A percentile compares a stretch with the other conserved stretches of the same genome.
These are phyloP conservation scores for Carallia brachiata DNA, from an alignment of 345 rosid genomes.

Conservation along the genomic window DNA sequence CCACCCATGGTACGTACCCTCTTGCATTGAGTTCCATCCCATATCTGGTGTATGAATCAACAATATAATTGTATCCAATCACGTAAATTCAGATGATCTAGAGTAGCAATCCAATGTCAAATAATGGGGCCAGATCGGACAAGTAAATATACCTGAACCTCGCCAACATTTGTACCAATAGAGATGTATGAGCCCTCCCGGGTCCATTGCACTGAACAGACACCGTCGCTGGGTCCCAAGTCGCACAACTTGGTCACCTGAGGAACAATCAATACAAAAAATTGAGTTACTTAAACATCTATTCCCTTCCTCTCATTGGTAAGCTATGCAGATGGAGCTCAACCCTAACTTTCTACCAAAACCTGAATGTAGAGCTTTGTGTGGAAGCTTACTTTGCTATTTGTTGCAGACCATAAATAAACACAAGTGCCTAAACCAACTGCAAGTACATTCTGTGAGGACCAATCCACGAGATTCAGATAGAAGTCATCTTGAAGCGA, in stretches of 20 bases:
- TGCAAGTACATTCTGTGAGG: constrained; percentile 93
- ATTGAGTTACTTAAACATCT: neutral
- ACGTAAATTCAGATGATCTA: too few relatives aligned
- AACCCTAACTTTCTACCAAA: neutral
- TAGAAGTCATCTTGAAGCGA: constrained; percentile 97
- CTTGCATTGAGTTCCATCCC: constrained; percentile 95
- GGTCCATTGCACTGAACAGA: constrained; percentile 94
- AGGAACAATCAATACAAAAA: constrained; percentile 15
- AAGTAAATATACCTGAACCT: constrained; percentile 82
- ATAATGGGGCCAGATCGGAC: too few relatives aligned
- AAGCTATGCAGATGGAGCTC: neutral
- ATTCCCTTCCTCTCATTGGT: neutral
- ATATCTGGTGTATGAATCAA: constrained; percentile 45
- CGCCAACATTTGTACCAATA: constrained; percentile 61
- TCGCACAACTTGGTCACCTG: constrained; percentile 81
- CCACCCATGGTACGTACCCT: constrained; percentile 83
- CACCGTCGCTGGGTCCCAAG: constrained; percentile 79
- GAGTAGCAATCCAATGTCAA: too few relatives aligned
- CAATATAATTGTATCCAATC: neutral
- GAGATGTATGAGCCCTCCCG: constrained; percentile 93
- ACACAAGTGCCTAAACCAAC: constrained; percentile 97
- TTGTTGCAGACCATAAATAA: constrained; percentile 95
- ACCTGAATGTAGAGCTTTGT: neutral
- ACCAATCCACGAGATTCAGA: constrained; percentile 96
- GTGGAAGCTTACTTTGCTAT: constrained; percentile 68